Evolutionary conservation across 257 asterid genomes (phyloP), one percentile per base, ranked within the genome.

Genomic region (Solanum sejunctum): DNA sequence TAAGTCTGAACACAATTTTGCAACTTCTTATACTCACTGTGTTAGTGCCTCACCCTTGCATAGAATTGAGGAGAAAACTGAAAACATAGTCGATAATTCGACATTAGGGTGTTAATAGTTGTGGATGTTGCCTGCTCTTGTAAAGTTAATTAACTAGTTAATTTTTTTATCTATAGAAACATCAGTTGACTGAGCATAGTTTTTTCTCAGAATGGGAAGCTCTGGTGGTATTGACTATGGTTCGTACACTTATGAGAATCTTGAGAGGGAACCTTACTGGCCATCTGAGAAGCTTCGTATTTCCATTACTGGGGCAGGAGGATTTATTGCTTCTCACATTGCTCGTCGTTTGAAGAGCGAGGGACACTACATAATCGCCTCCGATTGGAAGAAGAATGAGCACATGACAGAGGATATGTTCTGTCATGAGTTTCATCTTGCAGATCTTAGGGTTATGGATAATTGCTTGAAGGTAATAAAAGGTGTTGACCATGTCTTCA

Each of bases 371-470:
- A 85, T 95, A 43, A 95, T 95, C 81, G 98, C 98, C 71, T 95
- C 98, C 0, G 98, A 95, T 91, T 95, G 98, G 98, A 95, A 95
- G 92, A 93, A 92, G 84, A 95, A 95, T 47, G 98, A 95, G 92
- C 98, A 95, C 91, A 95, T 95, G 98, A 72, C 98, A 0, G 98
- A 93, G 88, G 98, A 95, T 85, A 95, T 95, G 98, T 95, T 95
- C 92, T 95, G 98, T 85, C 86, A 95, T 69, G 98, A 95, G 87
- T 93, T 95, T 86, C 98, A 95, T 86, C 98, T 95, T 56, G 98
- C 87, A 85, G 98, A 93, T 88, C 94, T 95, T 77, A 92, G 98
- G 93, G 98, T 95, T 84, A 93, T 93, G 97, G 98, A 93, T 85
- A 95, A 95, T 90, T 95, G 98, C 81, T 89, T 95, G 69, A 93